A percentile compares a stretch with the other conserved stretches of the same genome.
These are phyloP conservation scores for Coemansia interrupta DNA, from an alignment of 192 early-diverging fungal species.

Conservation along the genomic window DNA sequence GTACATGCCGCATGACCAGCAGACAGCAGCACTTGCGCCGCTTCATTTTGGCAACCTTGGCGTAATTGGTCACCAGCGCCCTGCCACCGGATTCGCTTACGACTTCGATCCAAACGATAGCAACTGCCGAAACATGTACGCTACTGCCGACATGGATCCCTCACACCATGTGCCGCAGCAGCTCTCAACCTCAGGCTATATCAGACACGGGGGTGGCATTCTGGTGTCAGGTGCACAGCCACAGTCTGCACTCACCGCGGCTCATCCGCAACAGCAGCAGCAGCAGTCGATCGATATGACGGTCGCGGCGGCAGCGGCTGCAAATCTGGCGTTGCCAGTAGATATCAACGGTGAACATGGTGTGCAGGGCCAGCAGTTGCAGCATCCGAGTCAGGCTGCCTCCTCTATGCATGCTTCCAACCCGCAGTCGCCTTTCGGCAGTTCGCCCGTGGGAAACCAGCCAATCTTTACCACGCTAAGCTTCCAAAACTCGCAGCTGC, in stretches of 20 bases:
- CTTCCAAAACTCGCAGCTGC: conserved; percentile 47
- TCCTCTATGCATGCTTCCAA: conserved; percentile 21
- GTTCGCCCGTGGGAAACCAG: conserved; percentile 36
- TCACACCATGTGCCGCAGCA: conserved; percentile 31
- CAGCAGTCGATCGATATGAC: conserved; percentile 30
- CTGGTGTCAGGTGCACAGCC: conserved; percentile 28
- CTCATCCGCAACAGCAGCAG: conserved; percentile 26
- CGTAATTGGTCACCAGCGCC: conserved; percentile 44
- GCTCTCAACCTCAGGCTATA: conserved; percentile 34
- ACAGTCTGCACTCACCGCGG: conserved; percentile 4
- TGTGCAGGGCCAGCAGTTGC: conserved; percentile 10
- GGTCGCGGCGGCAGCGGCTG: conserved; percentile 18
- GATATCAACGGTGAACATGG: conserved; percentile 34
- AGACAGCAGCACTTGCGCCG: conserved; percentile 34
- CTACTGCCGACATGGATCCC: conserved; percentile 32
- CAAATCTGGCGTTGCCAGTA: conserved; percentile 35
- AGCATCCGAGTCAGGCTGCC: conserved; percentile 9
- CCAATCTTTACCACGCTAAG: conserved; percentile 41
- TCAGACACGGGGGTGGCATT: conserved; percentile 35
- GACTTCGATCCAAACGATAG: conserved; percentile 46
- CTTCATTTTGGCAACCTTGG: conserved; percentile 39
- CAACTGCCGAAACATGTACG: conserved; percentile 41
- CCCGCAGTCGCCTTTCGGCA: conserved; percentile 40
- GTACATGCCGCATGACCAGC: conserved; percentile 50
- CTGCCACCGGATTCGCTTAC: conserved; percentile 33